phyloP scores from a whole-genome alignment of 768 basidiomycete species.

The Trichaptum fuscoviolaceum region DNA sequence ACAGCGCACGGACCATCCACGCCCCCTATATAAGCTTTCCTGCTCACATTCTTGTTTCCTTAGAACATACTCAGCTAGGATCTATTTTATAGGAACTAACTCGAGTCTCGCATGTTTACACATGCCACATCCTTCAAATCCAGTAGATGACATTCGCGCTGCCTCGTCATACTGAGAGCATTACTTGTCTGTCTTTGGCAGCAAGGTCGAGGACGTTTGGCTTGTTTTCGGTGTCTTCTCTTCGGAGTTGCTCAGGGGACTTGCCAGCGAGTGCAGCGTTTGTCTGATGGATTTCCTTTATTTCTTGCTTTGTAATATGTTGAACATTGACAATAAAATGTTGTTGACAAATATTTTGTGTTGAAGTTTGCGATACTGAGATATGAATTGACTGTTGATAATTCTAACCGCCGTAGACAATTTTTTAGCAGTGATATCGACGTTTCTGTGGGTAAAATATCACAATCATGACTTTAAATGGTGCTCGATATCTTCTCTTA shows the following conservation, averaged over 20 bases:
- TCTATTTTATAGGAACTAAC: conserved; percentile 78
- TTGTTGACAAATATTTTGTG: too few relatives aligned
- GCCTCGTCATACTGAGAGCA: conserved; percentile 69
- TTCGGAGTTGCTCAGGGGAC: conserved; percentile 13
- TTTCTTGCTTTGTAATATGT: conserved; percentile 22
- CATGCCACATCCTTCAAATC: conserved; percentile 69
- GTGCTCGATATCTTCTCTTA: neutral
- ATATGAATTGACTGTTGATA: too few relatives aligned
- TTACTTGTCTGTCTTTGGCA: conserved; percentile 30
- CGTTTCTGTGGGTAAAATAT: too few relatives aligned
- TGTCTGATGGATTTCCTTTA: conserved; percentile 53
- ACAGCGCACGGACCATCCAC: conserved; percentile 21
- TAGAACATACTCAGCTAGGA: conserved; percentile 79
- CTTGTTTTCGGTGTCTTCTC: conserved; percentile 23
- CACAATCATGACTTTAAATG: neutral
- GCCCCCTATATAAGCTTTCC: conserved; percentile 28
- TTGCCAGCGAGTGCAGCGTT: conserved; percentile 50
- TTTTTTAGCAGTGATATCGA: too few relatives aligned
- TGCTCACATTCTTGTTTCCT: conserved; percentile 25
- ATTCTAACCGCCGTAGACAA: too few relatives aligned
- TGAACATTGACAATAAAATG: too few relatives aligned
- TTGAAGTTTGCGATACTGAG: too few relatives aligned
- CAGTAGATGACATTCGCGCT: conserved; percentile 63
- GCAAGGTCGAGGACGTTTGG: conserved; percentile 59
- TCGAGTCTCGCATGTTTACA: conserved; percentile 75